Percentiles rank a stretch among this genome's conserved stretches.
These are phyloP conservation scores for Suhomyces faveliae DNA, from an alignment of 805 yeast genomes.

Conservation along the genomic window DNA sequence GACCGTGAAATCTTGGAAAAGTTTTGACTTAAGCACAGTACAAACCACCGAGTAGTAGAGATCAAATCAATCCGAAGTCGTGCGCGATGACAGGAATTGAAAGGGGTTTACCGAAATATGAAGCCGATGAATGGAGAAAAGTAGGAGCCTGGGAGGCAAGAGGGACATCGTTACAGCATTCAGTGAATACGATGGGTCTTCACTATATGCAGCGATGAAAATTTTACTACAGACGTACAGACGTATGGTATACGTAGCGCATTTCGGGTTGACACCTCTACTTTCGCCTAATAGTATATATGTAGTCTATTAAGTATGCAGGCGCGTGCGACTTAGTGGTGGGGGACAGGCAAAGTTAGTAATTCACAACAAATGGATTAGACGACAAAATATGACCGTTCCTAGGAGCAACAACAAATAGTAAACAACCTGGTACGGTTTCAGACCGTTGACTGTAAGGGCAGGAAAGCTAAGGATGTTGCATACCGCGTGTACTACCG, in stretches of 20 bases:
- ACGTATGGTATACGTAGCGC: background rate
- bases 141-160: background rate
- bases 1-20: constrained; percentile 1
- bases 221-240: background rate
- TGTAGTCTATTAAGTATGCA: background rate
- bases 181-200: background rate
- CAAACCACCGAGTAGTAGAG: constrained; percentile 1
- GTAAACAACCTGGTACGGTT: constrained; percentile 26
- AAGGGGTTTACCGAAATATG: background rate
- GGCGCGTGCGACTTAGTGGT: constrained; percentile 1
- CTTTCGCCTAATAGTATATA: background rate
- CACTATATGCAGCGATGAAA: background rate
- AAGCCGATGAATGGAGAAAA: background rate
- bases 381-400: constrained; percentile 30
- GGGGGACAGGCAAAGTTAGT: background rate
- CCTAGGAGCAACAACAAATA: constrained; percentile 45
- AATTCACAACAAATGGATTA: constrained; percentile 1
- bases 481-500: constrained; percentile 63
- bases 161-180: background rate
- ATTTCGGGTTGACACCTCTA: background rate
- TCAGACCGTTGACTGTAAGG: constrained; percentile 17
- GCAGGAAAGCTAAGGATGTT: constrained; percentile 70
- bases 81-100: constrained; percentile 1
- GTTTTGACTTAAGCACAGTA: background rate
- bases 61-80: constrained; percentile 7